phyloP scores from a whole-genome alignment of 257 asterid genomes.

The Apocynum venetum region DNA sequence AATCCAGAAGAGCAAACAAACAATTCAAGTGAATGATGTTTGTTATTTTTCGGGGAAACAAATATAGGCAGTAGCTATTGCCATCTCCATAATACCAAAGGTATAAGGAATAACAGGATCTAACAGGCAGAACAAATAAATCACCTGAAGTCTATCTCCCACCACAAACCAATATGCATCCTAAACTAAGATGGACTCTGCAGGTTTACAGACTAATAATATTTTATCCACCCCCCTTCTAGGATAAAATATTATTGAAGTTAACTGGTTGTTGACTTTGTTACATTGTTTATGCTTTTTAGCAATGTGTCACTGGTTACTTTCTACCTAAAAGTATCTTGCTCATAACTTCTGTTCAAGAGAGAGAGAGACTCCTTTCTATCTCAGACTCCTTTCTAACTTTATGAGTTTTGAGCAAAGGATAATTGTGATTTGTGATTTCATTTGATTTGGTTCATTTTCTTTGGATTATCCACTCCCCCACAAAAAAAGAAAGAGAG shows the following conservation, averaged over 20 bases:
- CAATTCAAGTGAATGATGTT: not conserved
- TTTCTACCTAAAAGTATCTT: not conserved
- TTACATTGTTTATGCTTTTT: not conserved
- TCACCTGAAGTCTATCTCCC: not conserved
- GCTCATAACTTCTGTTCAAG: not conserved
- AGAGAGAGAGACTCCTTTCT: not conserved
- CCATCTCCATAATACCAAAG: not conserved
- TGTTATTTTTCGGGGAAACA: not conserved
- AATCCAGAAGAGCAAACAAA: slow-evolving; percentile 2
- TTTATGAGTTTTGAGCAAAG: not conserved
- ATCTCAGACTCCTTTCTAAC: no score
- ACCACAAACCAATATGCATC: not conserved
- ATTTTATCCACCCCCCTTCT: not conserved
- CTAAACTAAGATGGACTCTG: not conserved
- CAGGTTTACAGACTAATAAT: not conserved
- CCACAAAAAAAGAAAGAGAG: no score
- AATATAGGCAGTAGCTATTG: not conserved
- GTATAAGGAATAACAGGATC: not conserved
- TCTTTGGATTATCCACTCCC: no score
- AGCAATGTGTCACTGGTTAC: not conserved
- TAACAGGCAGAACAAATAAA: not conserved
- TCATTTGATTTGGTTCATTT: no score
- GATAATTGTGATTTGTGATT: not conserved
- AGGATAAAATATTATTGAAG: not conserved
- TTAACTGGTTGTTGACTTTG: not conserved